These are phyloP conservation scores for Erucastrum elatum DNA, from an alignment of 345 rosid genomes.

Conservation along the genomic window DNA sequence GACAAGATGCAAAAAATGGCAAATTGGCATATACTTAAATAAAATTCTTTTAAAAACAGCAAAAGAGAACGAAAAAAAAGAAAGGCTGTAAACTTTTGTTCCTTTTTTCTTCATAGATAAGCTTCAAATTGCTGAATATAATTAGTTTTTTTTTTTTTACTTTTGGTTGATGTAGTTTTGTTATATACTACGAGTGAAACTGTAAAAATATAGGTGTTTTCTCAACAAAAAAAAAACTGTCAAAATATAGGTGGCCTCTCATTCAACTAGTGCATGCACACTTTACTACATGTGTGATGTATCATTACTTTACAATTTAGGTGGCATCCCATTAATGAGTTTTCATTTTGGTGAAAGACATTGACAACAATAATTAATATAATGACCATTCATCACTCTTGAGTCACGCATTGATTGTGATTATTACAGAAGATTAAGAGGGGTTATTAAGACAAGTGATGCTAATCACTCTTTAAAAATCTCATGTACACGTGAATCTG, in stretches of 20 bases:
- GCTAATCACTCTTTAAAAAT: neutral
- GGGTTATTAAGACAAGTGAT: neutral
- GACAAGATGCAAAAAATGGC: constrained; percentile 26
- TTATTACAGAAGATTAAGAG: neutral
- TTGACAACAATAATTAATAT: neutral
- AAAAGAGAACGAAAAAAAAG: neutral
- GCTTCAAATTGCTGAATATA: constrained; percentile 4
- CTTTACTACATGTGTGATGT: neutral
- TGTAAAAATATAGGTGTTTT: too few relatives aligned
- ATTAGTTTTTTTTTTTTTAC: neutral
- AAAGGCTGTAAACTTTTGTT: constrained; percentile 31
- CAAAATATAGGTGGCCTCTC: too few relatives aligned
- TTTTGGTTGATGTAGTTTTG: neutral
- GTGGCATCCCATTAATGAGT: neutral
- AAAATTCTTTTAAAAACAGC: constrained; percentile 11
- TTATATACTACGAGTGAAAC: neutral
- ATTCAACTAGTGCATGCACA: neutral
- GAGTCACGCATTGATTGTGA: neutral
- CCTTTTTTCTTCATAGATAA: constrained; percentile 15
- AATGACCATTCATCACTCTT: neutral
- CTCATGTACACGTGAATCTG: constrained; percentile 16
- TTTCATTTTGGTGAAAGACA: neutral
- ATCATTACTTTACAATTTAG: neutral
- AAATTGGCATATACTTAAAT: constrained; percentile 20
- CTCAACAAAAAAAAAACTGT: too few relatives aligned